A percentile compares a stretch with the other conserved stretches of the same genome.
Evolutionary conservation across 2,329 filamentous ascomycete species (phyloP).

Genomic region (Stagonosporopsis vannaccii): DNA sequence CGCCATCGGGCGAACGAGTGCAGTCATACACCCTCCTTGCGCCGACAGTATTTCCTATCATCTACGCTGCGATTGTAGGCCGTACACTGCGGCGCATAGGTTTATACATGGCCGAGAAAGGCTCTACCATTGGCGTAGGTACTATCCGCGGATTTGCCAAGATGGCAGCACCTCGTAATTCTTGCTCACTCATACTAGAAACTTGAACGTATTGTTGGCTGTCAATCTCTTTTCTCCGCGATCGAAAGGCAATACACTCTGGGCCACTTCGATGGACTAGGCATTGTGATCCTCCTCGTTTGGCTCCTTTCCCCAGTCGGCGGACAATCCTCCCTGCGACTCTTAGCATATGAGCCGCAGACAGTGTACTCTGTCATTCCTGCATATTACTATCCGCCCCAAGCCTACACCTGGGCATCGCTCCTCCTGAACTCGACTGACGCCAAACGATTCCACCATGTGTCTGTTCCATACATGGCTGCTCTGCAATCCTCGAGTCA

Average conservation of each 20-base stretch:
- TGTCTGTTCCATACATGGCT: not conserved
- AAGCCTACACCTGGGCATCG: not conserved
- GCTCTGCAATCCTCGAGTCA: not conserved
- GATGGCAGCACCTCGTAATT: too few species aligned
- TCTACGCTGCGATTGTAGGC: too few species aligned
- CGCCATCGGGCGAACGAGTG: too few species aligned
- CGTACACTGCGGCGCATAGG: too few species aligned
- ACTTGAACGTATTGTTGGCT: constrained; percentile 20
- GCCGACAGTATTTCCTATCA: too few species aligned
- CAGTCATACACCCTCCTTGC: too few species aligned
- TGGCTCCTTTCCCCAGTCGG: not conserved
- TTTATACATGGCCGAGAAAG: too few species aligned
- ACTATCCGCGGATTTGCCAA: too few species aligned
- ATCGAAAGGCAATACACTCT: constrained; percentile 18
- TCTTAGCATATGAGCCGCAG: not conserved
- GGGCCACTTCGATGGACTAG: constrained; percentile 8
- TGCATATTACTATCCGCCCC: not conserved
- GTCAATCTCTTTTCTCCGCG: constrained; percentile 18
- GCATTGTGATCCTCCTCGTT: not conserved
- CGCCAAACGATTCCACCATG: too few species aligned
- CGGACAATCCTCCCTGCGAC: not conserved
- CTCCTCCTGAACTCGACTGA: not conserved
- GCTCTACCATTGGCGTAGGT: too few species aligned
- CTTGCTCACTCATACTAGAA: not conserved
- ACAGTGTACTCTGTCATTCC: not conserved